Conservation (phyloP, 805 yeast species). For the Teunomyces gatunensis region DNA sequence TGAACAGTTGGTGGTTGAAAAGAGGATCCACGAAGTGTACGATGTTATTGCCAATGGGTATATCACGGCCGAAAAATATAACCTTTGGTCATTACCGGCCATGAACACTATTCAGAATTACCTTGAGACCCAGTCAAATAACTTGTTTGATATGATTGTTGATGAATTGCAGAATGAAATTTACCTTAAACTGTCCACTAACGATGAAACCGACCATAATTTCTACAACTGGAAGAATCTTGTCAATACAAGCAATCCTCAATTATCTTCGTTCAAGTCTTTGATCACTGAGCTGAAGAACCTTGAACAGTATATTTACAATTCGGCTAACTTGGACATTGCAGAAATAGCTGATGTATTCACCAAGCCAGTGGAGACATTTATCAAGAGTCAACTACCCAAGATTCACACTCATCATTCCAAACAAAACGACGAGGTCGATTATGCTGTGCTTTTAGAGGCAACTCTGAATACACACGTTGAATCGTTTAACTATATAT, state of each 20-base stretch:
- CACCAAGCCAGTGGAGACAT: conserved; percentile 28
- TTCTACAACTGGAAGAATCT: conserved; percentile 22
- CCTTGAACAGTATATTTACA: conserved; percentile 54
- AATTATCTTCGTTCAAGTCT: conserved; percentile 32
- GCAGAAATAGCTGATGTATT: conserved; percentile 44
- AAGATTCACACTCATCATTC: conserved; percentile 22
- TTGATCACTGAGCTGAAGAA: conserved; percentile 33
- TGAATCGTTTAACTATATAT: conserved; percentile 54
- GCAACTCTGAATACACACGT: conserved; percentile 24
- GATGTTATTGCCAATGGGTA: conserved; percentile 46
- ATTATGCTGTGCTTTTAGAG: conserved; percentile 32
- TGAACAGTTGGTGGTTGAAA: conserved; percentile 67
- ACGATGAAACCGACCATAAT: conserved; percentile 1
- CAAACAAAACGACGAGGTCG: conserved; percentile 14
- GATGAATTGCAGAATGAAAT: conserved; percentile 73
- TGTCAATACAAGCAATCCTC: conserved; percentile 29
- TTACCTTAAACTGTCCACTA: conserved; percentile 45
- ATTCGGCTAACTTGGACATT: conserved; percentile 57
- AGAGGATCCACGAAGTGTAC: conserved; percentile 66
- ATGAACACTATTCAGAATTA: conserved; percentile 49
- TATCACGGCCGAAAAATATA: conserved; percentile 46
- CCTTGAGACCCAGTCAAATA: conserved; percentile 54
- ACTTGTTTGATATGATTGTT: conserved; percentile 66
- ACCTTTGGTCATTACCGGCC: conserved; percentile 58
- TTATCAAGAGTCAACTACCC: conserved; percentile 28